phyloP scores from a whole-genome alignment of 1,284 basidiomycete species.

The Pascua guehoae region DNA sequence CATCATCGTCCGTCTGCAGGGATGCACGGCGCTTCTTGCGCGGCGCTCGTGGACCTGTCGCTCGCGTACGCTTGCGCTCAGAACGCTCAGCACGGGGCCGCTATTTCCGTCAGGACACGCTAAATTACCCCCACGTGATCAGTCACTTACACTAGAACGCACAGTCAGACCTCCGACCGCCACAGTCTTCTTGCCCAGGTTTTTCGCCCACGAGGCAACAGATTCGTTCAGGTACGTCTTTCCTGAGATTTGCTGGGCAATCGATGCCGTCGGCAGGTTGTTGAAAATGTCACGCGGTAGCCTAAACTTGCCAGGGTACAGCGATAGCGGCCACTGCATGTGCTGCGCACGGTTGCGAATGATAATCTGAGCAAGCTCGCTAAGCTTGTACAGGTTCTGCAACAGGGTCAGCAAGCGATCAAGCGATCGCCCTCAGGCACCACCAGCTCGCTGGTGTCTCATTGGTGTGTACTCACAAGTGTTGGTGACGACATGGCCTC shows the following conservation, averaged over 20 bases:
- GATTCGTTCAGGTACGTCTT: conserved; percentile 34
- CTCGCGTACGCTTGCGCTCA: too few species aligned
- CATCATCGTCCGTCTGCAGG: conserved; percentile 4
- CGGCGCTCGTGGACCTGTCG: too few species aligned
- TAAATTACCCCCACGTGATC: background rate
- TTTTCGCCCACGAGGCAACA: conserved; percentile 24
- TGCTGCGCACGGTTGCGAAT: conserved; percentile 67
- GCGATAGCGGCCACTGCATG: conserved; percentile 71
- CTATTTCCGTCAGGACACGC: conserved; percentile 2
- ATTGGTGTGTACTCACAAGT: conserved; percentile 18
- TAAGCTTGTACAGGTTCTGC: conserved; percentile 82
- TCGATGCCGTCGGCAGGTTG: conserved; percentile 28
- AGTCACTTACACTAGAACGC: conserved; percentile 9
- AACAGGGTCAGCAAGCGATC: background rate
- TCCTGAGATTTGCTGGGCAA: conserved; percentile 24
- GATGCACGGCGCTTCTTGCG: conserved; percentile 13
- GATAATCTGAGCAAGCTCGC: conserved; percentile 82
- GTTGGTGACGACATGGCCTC: conserved; percentile 7
- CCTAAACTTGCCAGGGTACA: conserved; percentile 74
- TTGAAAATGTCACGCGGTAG: conserved; percentile 77
- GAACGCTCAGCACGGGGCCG: background rate
- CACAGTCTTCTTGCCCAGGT: conserved; percentile 19
- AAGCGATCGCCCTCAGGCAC: background rate
- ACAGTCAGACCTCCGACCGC: too few species aligned
- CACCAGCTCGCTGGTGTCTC: too few species aligned